Evolutionary conservation across 371 early-diverging fungal genomes (phyloP).

Genomic region (Chytridiales sp.): DNA sequence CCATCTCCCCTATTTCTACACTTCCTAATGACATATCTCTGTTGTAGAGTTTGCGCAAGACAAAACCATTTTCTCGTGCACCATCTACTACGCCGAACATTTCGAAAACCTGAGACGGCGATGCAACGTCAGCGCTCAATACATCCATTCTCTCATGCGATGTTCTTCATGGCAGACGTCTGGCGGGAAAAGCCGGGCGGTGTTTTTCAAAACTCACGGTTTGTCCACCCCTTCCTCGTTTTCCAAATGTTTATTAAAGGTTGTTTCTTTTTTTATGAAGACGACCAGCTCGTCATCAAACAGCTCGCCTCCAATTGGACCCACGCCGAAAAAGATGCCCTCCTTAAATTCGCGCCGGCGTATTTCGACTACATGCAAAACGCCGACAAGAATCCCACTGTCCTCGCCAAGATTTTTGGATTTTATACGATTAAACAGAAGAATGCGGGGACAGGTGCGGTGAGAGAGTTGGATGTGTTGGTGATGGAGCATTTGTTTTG

Average conservation of each 20-base stretch:
- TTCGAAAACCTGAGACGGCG: slow-evolving; percentile 85
- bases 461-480: slow-evolving; percentile 83
- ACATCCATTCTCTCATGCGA: slow-evolving; percentile 79
- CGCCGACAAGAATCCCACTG: slow-evolving; percentile 63
- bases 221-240: slow-evolving; percentile 4
- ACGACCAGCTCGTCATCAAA: slow-evolving; percentile 90
- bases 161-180: slow-evolving; percentile 79
- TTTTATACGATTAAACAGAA: slow-evolving; percentile 85
- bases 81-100: slow-evolving; percentile 88
- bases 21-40: neutral
- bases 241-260: neutral
- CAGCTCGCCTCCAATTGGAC: slow-evolving; percentile 64
- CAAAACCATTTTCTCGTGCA: slow-evolving; percentile 63
- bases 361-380: slow-evolving; percentile 90
- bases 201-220: slow-evolving; percentile 83
- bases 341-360: slow-evolving; percentile 84
- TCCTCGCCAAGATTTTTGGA: slow-evolving; percentile 91
- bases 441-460: slow-evolving; percentile 73
- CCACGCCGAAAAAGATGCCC: slow-evolving; percentile 75
- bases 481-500: slow-evolving; percentile 96
- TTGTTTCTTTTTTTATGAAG: slow-evolving; percentile 41
- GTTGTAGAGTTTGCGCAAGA: slow-evolving; percentile 70
- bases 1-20: neutral
- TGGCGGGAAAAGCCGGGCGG: slow-evolving; percentile 90
- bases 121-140: slow-evolving; percentile 80